phyloP scores from a whole-genome alignment of 2,329 filamentous ascomycete species.

The Tolypocladium album region DNA sequence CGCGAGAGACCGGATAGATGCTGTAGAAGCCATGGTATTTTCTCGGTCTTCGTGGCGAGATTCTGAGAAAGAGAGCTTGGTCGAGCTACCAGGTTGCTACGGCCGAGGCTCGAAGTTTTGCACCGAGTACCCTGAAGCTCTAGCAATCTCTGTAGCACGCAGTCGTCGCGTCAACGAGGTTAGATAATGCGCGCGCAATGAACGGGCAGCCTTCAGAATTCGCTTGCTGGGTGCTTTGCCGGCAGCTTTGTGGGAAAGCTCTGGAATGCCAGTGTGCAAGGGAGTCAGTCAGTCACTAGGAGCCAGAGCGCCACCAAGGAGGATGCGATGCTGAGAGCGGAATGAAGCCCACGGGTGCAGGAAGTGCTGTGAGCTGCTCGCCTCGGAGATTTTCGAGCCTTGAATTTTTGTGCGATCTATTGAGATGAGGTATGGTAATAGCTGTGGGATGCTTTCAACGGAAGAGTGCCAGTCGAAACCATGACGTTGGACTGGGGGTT shows the following conservation, averaged over 20 bases:
- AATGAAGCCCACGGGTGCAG: background rate
- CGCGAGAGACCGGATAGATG: slow-evolving; percentile 24
- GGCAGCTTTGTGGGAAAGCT: background rate
- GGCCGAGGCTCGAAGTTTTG: no score
- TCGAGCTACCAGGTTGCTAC: no score
- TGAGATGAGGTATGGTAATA: no score
- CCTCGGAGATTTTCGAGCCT: background rate
- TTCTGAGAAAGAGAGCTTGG: background rate
- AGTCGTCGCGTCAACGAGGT: background rate
- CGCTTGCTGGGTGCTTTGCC: background rate
- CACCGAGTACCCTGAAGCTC: background rate
- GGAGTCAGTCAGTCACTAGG: background rate
- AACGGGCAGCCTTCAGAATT: background rate
- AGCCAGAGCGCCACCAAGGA: background rate
- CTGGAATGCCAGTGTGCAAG: no score
- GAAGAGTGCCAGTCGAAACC: background rate
- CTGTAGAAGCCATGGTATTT: background rate
- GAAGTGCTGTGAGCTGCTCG: background rate
- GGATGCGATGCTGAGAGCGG: background rate
- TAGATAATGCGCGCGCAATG: background rate
- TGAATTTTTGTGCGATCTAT: background rate
- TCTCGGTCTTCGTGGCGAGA: background rate
- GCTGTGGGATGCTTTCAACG: background rate
- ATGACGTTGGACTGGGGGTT: background rate
- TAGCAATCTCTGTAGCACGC: background rate